Base-by-base conservation (phyloP, 306 rosid species). In the Vigna mungo region DNA sequence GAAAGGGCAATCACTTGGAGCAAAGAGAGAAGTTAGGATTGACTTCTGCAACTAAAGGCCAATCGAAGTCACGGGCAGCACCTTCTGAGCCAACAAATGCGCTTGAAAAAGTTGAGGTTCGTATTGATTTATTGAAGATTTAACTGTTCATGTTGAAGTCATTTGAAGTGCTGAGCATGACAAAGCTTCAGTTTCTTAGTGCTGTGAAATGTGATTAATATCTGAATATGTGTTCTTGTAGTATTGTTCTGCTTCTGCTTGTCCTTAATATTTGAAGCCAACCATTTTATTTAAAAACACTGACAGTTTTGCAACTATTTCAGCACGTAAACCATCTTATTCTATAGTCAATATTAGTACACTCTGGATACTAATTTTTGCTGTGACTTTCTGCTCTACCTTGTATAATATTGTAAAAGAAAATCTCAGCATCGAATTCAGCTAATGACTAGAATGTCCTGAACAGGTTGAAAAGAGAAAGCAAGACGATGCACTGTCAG, bases 11-110 rank as follows among this genome's bases (percentile, higher is more conserved):
- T 84, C 93, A 88, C 69, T 75, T 85, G 77, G 98, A 90, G 78
- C 95, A 89, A 79, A 88, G 89, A 85, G 95, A 92, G 87, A 92
- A 90, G 84, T 71, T 94, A 78, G 98, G 98, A 72, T 77, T 94
- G 83, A 82, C 81, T 76, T 83, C 90, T 63, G 82, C 85, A 4
- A 71, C 85, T 23, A 90, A 79, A 82, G 91, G 81, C 52, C 80
- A 76, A 46, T 84, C 94, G 20, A 88, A 77, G 66, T 34, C 84
- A 21, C 84, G 71, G 74, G 76, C 81, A 70, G 21, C 82, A n/a
- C 82, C 52, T 72, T 30, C 86, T 74, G 96, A 89, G 60, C 87
- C 94, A 52, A 80, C 86, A 66, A 79, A 81, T 77, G 81, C 89
- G 17, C 58, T 85, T 74, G 93, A 94, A 88, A 87, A 84, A 90